These are phyloP conservation scores for Pseudonectria buxi DNA, from an alignment of 2,329 filamentous ascomycete genomes.

Conservation along the genomic window DNA sequence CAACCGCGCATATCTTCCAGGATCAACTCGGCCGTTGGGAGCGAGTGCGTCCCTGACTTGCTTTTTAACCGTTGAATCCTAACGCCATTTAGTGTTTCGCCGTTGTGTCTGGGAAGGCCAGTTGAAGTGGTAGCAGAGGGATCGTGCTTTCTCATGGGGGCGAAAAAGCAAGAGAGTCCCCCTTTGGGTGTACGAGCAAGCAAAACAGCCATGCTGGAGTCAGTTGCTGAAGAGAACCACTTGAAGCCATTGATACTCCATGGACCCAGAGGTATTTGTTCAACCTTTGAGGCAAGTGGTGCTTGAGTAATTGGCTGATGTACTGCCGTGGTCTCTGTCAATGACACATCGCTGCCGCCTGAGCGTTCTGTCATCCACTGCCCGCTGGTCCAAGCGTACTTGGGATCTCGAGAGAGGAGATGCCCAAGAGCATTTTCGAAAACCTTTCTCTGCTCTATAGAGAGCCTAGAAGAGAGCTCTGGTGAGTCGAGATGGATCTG, in stretches of 20 bases:
- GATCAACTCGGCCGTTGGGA: slow-evolving; percentile 68
- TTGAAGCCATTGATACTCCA: slow-evolving; percentile 63
- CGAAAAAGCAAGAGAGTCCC: slow-evolving; percentile 44
- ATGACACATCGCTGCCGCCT: slow-evolving; percentile 62
- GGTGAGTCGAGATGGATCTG: slow-evolving; percentile 34
- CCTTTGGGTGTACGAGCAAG: slow-evolving; percentile 48
- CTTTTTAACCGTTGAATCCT: slow-evolving; percentile 63
- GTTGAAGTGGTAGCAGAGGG: slow-evolving; percentile 24
- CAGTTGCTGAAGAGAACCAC: slow-evolving; percentile 38
- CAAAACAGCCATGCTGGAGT: slow-evolving; percentile 48
- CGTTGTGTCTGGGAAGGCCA: slow-evolving; percentile 17
- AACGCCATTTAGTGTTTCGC: slow-evolving; percentile 56
- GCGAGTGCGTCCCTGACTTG: slow-evolving; percentile 62
- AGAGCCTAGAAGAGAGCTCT: slow-evolving; percentile 20
- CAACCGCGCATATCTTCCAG: slow-evolving; percentile 56
- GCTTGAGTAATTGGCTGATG: slow-evolving; percentile 7
- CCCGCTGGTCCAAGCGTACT: slow-evolving; percentile 59
- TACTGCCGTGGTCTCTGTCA: slow-evolving; percentile 56
- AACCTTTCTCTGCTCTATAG: slow-evolving; percentile 30
- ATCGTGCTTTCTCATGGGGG: slow-evolving; percentile 49
- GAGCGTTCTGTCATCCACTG: slow-evolving; percentile 73
- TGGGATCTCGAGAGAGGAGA: slow-evolving; percentile 44
- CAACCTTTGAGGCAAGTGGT: slow-evolving; percentile 11
- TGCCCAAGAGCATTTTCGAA: slow-evolving; percentile 46
- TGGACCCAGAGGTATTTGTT: slow-evolving; percentile 40